Conservation (phyloP, 2,329 filamentous ascomycete species). For the Cyphellophora europaea region DNA sequence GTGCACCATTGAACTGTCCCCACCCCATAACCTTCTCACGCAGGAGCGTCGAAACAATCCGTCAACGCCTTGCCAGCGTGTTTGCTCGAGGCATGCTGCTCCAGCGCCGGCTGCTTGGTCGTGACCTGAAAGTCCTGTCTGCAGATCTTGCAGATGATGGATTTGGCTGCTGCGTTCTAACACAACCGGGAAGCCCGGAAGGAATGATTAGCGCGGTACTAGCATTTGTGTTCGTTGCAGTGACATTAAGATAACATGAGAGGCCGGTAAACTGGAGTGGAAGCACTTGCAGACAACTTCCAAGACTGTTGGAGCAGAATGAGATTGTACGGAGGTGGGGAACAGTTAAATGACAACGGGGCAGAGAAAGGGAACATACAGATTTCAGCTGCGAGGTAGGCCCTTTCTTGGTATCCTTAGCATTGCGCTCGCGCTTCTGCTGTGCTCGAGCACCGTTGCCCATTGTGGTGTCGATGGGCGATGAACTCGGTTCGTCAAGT, state of each 20-base stretch:
- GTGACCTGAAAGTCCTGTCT: constrained; percentile 72
- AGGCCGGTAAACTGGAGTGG: too few species aligned
- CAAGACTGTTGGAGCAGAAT: too few species aligned
- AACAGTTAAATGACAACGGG: background rate
- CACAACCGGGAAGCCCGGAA: constrained; percentile 2
- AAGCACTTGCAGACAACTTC: too few species aligned
- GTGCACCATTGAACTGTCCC: too few species aligned
- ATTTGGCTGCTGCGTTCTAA: constrained; percentile 66
- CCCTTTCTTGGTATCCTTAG: constrained; percentile 46
- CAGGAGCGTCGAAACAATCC: constrained; percentile 56
- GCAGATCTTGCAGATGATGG: constrained; percentile 69
- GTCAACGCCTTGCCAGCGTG: constrained; percentile 58
- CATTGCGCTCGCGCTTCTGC: constrained; percentile 65
- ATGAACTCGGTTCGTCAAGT: background rate
- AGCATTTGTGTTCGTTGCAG: too few species aligned
- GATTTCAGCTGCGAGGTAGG: constrained; percentile 60
- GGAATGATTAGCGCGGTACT: constrained; percentile 4
- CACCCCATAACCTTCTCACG: too few species aligned
- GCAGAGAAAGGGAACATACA: constrained; percentile 34
- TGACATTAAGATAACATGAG: too few species aligned
- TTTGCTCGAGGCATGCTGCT: constrained; percentile 65
- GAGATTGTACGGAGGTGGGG: too few species aligned
- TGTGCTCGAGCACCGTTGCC: constrained; percentile 51
- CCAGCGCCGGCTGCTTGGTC: constrained; percentile 60
- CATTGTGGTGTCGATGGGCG: constrained; percentile 5